These are phyloP conservation scores for Parasitella parasitica DNA, from an alignment of 371 early-diverging fungal species.

Conservation along the genomic window DNA sequence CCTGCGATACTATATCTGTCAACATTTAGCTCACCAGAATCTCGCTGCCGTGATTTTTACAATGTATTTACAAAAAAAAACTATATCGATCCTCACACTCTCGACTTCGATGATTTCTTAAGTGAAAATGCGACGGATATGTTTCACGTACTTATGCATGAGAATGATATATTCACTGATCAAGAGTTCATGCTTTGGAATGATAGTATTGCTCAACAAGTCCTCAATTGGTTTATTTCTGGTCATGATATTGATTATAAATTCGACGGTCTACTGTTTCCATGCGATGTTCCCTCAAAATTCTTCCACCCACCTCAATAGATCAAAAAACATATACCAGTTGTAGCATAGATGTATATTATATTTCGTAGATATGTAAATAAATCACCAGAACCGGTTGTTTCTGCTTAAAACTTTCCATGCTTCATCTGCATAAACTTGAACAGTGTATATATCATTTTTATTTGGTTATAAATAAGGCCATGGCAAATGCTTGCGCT, in stretches of 20 bases:
- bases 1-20: background rate
- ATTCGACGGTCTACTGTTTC: background rate
- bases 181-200: background rate
- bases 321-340: background rate
- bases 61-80: background rate
- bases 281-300: background rate
- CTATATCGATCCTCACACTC: background rate
- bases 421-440: background rate
- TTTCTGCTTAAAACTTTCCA: background rate
- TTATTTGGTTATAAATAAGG: background rate
- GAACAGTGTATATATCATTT: background rate
- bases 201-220: background rate
- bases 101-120: background rate
- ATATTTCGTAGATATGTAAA: background rate
- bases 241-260: background rate
- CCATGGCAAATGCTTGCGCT: background rate
- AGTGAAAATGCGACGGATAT: background rate
- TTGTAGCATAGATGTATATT: background rate
- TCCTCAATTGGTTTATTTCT: background rate
- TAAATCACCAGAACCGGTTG: background rate
- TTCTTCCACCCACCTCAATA: background rate
- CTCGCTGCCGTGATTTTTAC: background rate
- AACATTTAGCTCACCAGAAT: background rate
- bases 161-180: background rate
- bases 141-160: background rate